These are phyloP conservation scores for Exophiala bonariae DNA, from an alignment of 2,329 filamentous ascomycete genomes.

Conservation along the genomic window DNA sequence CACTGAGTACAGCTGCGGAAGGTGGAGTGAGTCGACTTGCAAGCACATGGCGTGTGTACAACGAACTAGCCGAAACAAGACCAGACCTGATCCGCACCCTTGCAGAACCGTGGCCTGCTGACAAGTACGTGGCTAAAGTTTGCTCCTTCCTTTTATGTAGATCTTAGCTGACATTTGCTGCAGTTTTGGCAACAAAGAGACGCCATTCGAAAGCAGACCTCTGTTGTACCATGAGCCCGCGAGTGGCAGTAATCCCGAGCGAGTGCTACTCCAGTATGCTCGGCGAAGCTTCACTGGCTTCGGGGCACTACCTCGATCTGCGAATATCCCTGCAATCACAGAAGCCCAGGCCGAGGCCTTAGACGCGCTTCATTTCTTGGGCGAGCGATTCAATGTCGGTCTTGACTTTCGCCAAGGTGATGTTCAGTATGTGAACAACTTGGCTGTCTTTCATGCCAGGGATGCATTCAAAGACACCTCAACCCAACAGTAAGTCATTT, in stretches of 20 bases:
- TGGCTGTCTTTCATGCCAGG: constrained; percentile 53
- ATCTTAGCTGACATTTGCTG: constrained; percentile 1
- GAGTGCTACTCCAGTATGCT: constrained; percentile 61
- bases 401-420: constrained; percentile 51
- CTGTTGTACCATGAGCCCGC: constrained; percentile 54
- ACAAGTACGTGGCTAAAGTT: constrained; percentile 41
- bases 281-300: constrained; percentile 59
- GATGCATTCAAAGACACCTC: constrained; percentile 45
- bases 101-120: constrained; percentile 49
- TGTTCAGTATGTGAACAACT: constrained; percentile 54
- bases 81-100: constrained; percentile 56
- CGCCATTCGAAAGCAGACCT: constrained; percentile 47
- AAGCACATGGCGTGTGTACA: constrained; percentile 56
- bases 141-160: neutral
- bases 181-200: constrained; percentile 53
- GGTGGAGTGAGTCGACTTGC: constrained; percentile 56
- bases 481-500: constrained; percentile 38
- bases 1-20: constrained; percentile 45
- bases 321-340: constrained; percentile 48
- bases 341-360: constrained; percentile 56
- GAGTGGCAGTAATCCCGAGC: constrained; percentile 48
- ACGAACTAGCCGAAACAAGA: constrained; percentile 52
- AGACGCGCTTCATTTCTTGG: constrained; percentile 52
- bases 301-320: constrained; percentile 41
- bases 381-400: constrained; percentile 42